Base-by-base conservation (phyloP, 345 rosid species). In the Raphanus sativus region DNA sequence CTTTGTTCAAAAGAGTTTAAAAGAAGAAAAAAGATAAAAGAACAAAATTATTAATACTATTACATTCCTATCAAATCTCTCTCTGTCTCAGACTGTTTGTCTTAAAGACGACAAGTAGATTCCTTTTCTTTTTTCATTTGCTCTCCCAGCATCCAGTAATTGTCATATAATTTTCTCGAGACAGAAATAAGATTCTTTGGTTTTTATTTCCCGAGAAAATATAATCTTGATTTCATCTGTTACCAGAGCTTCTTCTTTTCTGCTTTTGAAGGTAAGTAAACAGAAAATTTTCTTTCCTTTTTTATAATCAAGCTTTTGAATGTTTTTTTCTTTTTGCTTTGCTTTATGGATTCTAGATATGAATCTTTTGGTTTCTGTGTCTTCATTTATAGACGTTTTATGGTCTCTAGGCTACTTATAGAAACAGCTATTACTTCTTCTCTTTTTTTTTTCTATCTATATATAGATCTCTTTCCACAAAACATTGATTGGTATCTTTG, bases 61-160 rank as follows among this genome's bases (percentile, higher is more conserved):
- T 48, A 48, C 54, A 58, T 72, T 73, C 67, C 69, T 36, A 60
- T 77, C 67, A 60, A 72, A 72, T 78, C 81, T 66, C 54, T 48
- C 69, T 66, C 74, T 78, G 81, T 78, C 81, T 72, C 42, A 67
- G 17, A 78, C 81, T 78, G 77, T 73, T 78, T 78, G 77, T 78
- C 81, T 48, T 67, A 78, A 34, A 73, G 81, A 73, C 65, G 74
- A 73, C 81, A 78, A 78, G 65, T 78, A 67, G 81, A 73, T 78
- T 78, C 81, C 54, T 48, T 48, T 21, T 21, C 21, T 42, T 36
- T 42, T 48, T n/a, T 48, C 54, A 13, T 13, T 42, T 42, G 33
- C 56, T 77, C 58, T 77, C 42, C 12, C 80, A 76, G 65, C 80
- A 70, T 70, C 81, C 77, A 78, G 73, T 78, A 61, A 78, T 78